Evolutionary conservation across 352 stramenopile genomes (phyloP).

Genomic region (Pythium coloratum): DNA sequence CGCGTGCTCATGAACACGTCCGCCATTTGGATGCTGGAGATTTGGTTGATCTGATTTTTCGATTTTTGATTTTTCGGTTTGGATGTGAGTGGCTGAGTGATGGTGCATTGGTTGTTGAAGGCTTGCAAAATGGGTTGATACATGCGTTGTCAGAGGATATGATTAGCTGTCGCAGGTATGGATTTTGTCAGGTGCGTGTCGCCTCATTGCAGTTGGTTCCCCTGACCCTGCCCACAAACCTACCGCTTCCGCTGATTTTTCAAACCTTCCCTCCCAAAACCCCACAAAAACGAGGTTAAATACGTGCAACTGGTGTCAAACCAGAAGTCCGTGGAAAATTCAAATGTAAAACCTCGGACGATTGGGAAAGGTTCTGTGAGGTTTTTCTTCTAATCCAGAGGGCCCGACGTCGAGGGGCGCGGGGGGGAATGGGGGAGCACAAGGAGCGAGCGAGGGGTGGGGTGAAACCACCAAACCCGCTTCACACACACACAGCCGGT

Average conservation of each 20-base stretch:
- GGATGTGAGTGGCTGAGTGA: not conserved
- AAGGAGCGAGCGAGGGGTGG: slow-evolving; percentile 20
- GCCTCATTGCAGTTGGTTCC: slow-evolving; percentile 17
- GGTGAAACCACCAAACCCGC: slow-evolving; percentile 10
- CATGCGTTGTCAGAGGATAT: not conserved
- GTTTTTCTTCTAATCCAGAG: slow-evolving; percentile 1
- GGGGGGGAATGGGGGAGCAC: slow-evolving; percentile 23
- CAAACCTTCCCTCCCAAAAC: slow-evolving; percentile 10
- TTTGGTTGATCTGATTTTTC: not conserved
- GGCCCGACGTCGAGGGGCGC: not conserved
- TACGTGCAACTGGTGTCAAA: slow-evolving; percentile 1
- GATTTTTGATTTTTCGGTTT: not conserved
- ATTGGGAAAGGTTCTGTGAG: slow-evolving; percentile 12
- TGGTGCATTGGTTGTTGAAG: not conserved
- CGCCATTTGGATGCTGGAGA: not conserved
- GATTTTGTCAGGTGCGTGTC: slow-evolving; percentile 3
- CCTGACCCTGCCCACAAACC: slow-evolving; percentile 27
- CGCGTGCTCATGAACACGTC: not conserved
- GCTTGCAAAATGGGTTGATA: not conserved
- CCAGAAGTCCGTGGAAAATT: slow-evolving; percentile 2
- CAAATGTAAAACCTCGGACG: slow-evolving; percentile 12
- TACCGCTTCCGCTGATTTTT: slow-evolving; percentile 16
- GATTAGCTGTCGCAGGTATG: slow-evolving; percentile 1
- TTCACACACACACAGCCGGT: slow-evolving; percentile 16
- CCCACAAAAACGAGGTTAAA: slow-evolving; percentile 6